Base-by-base conservation (phyloP, 2,329 filamentous ascomycete genomes). In the Pseudopithomyces maydicus region DNA sequence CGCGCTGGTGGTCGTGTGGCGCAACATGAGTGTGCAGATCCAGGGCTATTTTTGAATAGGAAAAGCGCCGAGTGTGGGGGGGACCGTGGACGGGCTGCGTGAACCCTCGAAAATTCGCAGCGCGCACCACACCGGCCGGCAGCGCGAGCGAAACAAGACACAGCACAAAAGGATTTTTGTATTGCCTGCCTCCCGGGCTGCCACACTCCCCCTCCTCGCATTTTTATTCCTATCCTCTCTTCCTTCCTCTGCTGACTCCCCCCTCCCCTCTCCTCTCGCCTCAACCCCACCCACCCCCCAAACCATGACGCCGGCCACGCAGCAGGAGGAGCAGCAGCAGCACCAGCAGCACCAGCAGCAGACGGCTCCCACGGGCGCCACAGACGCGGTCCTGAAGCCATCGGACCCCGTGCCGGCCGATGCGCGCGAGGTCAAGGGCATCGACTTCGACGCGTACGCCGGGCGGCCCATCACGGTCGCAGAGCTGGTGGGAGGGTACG, bases 401-500 rank as follows among this genome's bases (percentile, higher is more conserved):
- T 97, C 94, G 1, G 88, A 90, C 55, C 90, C 91, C 53, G 88
- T 97, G 74, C 91, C 94, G 15, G 84, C 88, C 53, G 89, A 84
- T 45, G 86, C 91, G n/a, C 87, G 88, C 64, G 85, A 91, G 73
- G 94, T 99, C 35, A 86, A 90, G 73, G 95, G 97, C 68, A 85
- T 98, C 59, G 94, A 99, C 74, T 99, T 98, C 79, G 90, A 97
- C 79, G 83, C 89, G 51, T 86, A 92, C 77, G 88, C 87, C 57
- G 84, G 86, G 36, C 84, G 85, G 54, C 85, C 89, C 60, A 89
- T 97, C 71, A 96, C 92, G 0, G 93, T 91, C 51, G 89, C 92
- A 33, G 91, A 97, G 73, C 83, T 99, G 63, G 84, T 95, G 22
- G 82, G 87, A 54, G 88, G 89, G 58, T 95, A 98, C 88, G 85